A percentile compares a stretch with the other conserved stretches of the same genome.
phyloP scores from a whole-genome alignment of 768 basidiomycete genomes.

The Tricholoma sp. region DNA sequence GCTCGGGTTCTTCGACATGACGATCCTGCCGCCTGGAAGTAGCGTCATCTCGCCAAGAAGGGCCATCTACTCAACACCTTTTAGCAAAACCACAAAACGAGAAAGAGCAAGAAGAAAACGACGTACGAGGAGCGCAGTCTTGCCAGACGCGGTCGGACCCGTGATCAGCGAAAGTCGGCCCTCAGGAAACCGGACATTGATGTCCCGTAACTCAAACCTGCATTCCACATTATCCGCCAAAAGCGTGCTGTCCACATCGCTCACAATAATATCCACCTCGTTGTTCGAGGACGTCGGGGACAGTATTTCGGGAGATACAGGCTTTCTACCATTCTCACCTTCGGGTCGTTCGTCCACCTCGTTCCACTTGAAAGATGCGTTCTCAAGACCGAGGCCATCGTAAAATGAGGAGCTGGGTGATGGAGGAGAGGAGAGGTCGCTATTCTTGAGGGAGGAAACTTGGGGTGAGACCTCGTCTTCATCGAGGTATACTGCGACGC shows the following conservation, averaged over 20 bases:
- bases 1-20: constrained; percentile 61
- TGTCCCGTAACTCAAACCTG: constrained; percentile 61
- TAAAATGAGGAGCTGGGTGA: constrained; percentile 24
- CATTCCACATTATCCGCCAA: constrained; percentile 31
- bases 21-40: constrained; percentile 42
- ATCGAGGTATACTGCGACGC: constrained; percentile 60
- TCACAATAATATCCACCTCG: constrained; percentile 12
- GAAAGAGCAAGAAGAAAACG: constrained; percentile 12
- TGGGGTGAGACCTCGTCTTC: constrained; percentile 68
- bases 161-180: constrained; percentile 66
- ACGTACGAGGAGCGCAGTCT: constrained; percentile 69
- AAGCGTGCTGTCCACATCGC: constrained; percentile 12
- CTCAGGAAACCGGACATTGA: constrained; percentile 66
- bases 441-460: constrained; percentile 59
- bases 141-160: constrained; percentile 78
- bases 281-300: constrained; percentile 5
- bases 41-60: constrained; percentile 68
- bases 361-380: constrained; percentile 61
- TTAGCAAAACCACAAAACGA: background rate
- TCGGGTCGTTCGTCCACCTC: constrained; percentile 32
- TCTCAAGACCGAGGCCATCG: constrained; percentile 49
- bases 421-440: constrained; percentile 20
- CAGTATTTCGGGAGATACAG: background rate
- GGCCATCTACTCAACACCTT: constrained; percentile 43
- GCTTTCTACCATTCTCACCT: constrained; percentile 3